Base-by-base conservation (phyloP, 805 yeast species). In the Candida sakaeoensis region DNA sequence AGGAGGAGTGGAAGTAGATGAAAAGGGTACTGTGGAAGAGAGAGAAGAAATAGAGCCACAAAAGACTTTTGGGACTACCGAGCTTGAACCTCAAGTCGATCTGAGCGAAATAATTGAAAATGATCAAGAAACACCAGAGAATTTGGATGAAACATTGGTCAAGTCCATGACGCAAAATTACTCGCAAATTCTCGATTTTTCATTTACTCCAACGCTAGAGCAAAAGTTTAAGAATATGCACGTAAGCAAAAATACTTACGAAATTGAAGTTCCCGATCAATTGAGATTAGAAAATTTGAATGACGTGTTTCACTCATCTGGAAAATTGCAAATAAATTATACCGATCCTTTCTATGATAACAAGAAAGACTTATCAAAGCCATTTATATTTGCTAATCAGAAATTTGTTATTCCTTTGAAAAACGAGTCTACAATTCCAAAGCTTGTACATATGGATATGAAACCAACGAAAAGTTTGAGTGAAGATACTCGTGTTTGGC, bases 331-430 rank as follows among this genome's bases (percentile, higher is more conserved):
- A 46, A 58, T 77, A 10, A 71, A 78, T 10, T 82, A 83, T 52
- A 42, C 50, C 1, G 83, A 77, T 45, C 95, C 96, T 0, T 78
- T 61, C 47, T 90, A 78, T 49, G 72, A 80, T 19, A 68, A 72
- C 12, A 49, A 65, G 0, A 51, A 57, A 1, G 90, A 86, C 48
- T 61, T 74, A 5, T n/a, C 77, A 2, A 51, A 57, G 5, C 81
- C 91, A 0, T 74, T 82, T 40, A 58, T 75, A 1, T 81, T 78
- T 58, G 90, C 90, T 1, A 90, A 89, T 5, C 77, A 72, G 44
- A 77, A 74, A 47, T 79, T 80, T 45, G 62, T 60, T 1, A 58
- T 85, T 1, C 68, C 68, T 1, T 48, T 46, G 14, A 35, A 29
- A n/a, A 42, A 40, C 25, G 37, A 35, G 7, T 22, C 30, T 4